These are phyloP conservation scores for Fusarium caatingaense DNA, from an alignment of 2,329 filamentous ascomycete species.

Conservation along the genomic window DNA sequence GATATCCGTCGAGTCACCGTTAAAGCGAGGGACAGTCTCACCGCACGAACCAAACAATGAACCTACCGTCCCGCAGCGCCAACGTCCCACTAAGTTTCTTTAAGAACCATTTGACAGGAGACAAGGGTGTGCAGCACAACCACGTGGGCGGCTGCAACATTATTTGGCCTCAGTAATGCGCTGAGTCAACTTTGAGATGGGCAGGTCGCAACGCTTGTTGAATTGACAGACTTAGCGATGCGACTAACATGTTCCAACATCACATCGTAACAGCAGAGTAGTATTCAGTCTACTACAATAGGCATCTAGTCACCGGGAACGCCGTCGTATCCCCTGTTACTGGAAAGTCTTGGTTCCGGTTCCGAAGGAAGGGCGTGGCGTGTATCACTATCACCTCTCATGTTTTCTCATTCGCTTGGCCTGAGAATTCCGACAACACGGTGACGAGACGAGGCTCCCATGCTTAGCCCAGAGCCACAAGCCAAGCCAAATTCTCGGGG, in stretches of 20 bases:
- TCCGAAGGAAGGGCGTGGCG: conserved; percentile 14
- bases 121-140: conserved; percentile 17
- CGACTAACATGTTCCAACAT: not conserved
- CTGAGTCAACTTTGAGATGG: not conserved
- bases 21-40: conserved; percentile 3
- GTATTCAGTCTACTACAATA: not conserved
- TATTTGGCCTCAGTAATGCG: conserved; percentile 3
- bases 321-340: conserved; percentile 8
- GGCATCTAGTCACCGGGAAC: conserved; percentile 13
- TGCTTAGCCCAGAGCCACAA: conserved; percentile 7
- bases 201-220: not conserved
- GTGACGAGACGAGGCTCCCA: conserved; percentile 40
- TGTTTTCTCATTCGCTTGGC: conserved; percentile 20
- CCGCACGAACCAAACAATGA: conserved; percentile 18
- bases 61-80: conserved; percentile 9
- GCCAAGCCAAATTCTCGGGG: conserved; percentile 1
- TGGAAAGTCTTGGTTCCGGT: conserved; percentile 10
- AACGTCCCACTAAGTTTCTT: conserved; percentile 3
- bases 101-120: conserved; percentile 21
- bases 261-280: conserved; percentile 1
- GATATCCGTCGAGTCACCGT: conserved; percentile 5
- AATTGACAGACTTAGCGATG: conserved; percentile 3
- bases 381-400: conserved; percentile 6
- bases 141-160: conserved; percentile 21
- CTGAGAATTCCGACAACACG: conserved; percentile 33